Base-by-base conservation (phyloP, 345 rosid species). In the Citrus inodora region DNA sequence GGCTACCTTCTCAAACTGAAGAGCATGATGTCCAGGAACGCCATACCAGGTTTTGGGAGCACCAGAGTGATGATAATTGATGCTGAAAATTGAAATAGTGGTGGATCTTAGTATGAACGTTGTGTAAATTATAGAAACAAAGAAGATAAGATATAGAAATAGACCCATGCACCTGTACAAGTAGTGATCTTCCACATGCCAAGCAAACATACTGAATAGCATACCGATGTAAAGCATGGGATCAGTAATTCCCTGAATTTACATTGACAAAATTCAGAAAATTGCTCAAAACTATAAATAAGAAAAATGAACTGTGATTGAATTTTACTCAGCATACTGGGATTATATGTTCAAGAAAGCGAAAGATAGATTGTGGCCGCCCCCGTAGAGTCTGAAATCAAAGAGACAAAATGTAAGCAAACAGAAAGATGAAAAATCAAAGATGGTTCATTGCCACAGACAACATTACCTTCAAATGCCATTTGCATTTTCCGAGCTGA, bases 181-280 rank as follows among this genome's bases (percentile, higher is more conserved):
- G 79, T 86, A 89, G 74, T 89, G 93, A 85, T 89, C 95, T 80
- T 91, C 95, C 64, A 88, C 92, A 37, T 91, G 93, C 93, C 95
- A 91, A 7, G 95, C 92, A 84, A 89, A 89, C 77, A 87, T 83
- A 63, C 93, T 88, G 80, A 89, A 91, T 22, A 91, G 76, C 95
- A 91, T 90, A 60, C 93, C 93, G 61, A 87, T 86, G 83, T 91
- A 88, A 64, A 88, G 89, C 93, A 91, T 88, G 33, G 95, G 95
- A 69, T 85, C 89, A 6, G 91, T 89, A 68, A 91, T 82, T 56
- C 93, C 92, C 93, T 89, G 87, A 72, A 82, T 77, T 72, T 55
- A 66, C 24, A 24, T 30, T 59, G 74, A 25, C 6, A 48, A 5
- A 61, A 22, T 38, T 28, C 7, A 71, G 37, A 17, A 27, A 40